Percentiles rank a stretch among this genome's conserved stretches.
phyloP scores from a whole-genome alignment of 345 rosid species.

The Triadica sebifera region DNA sequence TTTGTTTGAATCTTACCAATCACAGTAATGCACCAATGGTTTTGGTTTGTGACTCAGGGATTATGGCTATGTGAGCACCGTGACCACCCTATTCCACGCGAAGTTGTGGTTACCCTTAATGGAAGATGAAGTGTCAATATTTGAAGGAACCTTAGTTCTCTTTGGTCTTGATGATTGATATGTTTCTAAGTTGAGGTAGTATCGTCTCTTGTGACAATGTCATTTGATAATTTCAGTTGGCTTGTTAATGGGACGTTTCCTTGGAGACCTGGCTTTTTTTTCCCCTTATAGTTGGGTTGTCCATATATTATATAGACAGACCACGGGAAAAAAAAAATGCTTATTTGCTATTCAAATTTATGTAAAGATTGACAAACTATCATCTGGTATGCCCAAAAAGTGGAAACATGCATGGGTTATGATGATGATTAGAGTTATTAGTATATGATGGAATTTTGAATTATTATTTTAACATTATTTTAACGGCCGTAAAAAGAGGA shows the following conservation, averaged over 20 bases:
- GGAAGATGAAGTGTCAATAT: slow-evolving; percentile 41
- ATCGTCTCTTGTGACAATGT: neutral
- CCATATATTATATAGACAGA: too few relatives aligned
- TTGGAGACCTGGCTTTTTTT: too few relatives aligned
- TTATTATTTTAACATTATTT: too few relatives aligned
- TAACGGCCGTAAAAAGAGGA: too few relatives aligned
- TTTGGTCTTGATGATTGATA: neutral
- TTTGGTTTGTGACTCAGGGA: slow-evolving; percentile 49
- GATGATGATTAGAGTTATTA: too few relatives aligned
- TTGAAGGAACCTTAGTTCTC: neutral
- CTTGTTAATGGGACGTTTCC: too few relatives aligned
- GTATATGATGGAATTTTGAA: too few relatives aligned
- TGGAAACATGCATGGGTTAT: too few relatives aligned
- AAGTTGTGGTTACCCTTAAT: slow-evolving; percentile 80
- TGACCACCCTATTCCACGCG: slow-evolving; percentile 72
- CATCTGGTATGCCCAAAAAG: neutral
- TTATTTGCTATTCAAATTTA: neutral
- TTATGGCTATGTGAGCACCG: slow-evolving; percentile 98
- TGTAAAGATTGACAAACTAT: neutral
- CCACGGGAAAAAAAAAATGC: neutral
- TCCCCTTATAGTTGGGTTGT: too few relatives aligned
- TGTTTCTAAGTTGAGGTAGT: neutral
- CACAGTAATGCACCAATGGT: neutral
- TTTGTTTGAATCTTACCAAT: neutral
- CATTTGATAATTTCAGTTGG: too few relatives aligned